Conservation (phyloP, 2,329 filamentous ascomycete genomes). For the Thermoascus crustaceus region DNA sequence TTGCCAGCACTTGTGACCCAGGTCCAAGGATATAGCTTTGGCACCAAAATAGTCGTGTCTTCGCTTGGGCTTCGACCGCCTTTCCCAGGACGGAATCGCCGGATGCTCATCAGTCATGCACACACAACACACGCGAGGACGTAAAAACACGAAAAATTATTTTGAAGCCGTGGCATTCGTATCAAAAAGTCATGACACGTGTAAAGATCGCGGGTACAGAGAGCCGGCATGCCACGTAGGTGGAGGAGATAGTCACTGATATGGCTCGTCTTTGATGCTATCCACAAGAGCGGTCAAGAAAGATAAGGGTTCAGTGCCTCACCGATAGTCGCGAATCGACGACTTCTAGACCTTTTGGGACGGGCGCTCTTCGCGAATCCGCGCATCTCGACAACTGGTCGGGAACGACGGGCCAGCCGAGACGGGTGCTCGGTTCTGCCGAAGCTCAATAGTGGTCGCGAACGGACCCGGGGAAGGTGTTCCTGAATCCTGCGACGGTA, state of each 20-base stretch:
- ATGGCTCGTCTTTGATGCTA: too few relatives aligned
- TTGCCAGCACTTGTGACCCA: constrained; percentile 1
- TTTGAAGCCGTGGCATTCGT: too few relatives aligned
- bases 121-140: not conserved
- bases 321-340: too few relatives aligned
- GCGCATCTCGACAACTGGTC: too few relatives aligned
- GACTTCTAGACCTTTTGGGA: too few relatives aligned
- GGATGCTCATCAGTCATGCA: constrained; percentile 1
- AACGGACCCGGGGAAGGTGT: constrained; percentile 23
- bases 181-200: too few relatives aligned
- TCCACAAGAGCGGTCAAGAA: too few relatives aligned
- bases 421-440: constrained; percentile 11
- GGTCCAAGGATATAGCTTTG: constrained; percentile 1
- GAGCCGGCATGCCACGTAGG: too few relatives aligned
- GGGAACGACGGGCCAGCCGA: constrained; percentile 13
- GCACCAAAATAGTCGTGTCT: not conserved
- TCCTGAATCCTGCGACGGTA: constrained; percentile 14
- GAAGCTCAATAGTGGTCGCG: constrained; percentile 21
- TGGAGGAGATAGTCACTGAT: too few relatives aligned
- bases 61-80: constrained; percentile 1
- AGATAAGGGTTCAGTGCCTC: too few relatives aligned
- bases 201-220: too few relatives aligned
- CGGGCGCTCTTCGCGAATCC: too few relatives aligned
- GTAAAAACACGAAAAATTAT: not conserved
- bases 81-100: not conserved